phyloP scores from a whole-genome alignment of 139 green algal species.

The Chlorella vulgaris region DNA sequence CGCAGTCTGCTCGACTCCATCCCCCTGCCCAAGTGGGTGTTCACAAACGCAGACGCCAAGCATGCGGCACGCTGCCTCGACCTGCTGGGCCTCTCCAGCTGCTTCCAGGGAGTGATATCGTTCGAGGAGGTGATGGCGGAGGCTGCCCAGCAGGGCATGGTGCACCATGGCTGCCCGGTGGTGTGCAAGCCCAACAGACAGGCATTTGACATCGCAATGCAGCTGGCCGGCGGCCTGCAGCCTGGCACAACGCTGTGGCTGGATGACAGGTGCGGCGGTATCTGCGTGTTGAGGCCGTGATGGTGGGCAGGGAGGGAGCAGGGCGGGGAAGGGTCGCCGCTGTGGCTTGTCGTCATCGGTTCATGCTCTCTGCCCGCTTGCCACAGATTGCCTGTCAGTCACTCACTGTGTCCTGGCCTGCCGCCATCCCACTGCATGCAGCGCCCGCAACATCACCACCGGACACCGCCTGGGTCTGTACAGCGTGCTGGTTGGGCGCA shows the following conservation, averaged over 20 bases:
- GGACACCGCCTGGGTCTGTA: constrained; percentile 67
- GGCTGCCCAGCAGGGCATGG: constrained; percentile 40
- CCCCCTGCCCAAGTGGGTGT: constrained; percentile 69
- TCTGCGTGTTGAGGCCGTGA: not conserved
- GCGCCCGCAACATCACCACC: constrained; percentile 69
- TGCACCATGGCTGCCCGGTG: constrained; percentile 51
- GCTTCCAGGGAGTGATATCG: constrained; percentile 74
- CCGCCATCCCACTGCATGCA: not conserved
- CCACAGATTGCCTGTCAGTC: too few species aligned
- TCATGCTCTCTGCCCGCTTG: too few species aligned
- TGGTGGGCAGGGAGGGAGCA: not conserved
- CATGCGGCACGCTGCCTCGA: constrained; percentile 72
- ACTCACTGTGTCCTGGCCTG: not conserved
- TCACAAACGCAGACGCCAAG: constrained; percentile 83
- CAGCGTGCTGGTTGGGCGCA: constrained; percentile 61
- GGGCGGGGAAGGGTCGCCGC: too few species aligned
- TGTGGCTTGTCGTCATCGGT: too few species aligned
- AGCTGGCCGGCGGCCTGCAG: constrained; percentile 43
- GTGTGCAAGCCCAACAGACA: constrained; percentile 77
- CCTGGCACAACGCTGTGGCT: constrained; percentile 67
- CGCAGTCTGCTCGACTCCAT: constrained; percentile 44
- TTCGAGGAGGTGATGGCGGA: constrained; percentile 76
- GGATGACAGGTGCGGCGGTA: constrained; percentile 73
- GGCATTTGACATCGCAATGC: constrained; percentile 64
- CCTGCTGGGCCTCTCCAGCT: constrained; percentile 72